Evolutionary conservation across 2,329 filamentous ascomycete species (phyloP), one percentile per base, ranked within the genome.

Genomic region (Beauveria varroae): DNA sequence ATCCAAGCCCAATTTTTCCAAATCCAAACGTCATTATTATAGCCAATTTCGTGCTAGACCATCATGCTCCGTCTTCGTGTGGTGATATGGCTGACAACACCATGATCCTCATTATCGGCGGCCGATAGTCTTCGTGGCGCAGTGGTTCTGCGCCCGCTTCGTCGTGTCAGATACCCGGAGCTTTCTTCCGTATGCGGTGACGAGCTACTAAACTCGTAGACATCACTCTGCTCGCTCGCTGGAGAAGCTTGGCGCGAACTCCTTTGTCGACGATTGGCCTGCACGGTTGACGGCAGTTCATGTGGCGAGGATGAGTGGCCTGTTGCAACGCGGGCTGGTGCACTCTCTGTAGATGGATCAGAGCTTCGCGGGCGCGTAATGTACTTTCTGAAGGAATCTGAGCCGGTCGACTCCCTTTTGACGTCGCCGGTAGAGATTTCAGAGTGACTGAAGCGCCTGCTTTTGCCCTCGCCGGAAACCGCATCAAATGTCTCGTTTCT

Each of bases 401-500:
- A 66, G 8, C 66, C 64, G 34, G 64, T 69, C 3, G 70, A 69
- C 46, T 76, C 75, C 40, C 68, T 70, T 63, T 76, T 79, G 14
- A 72, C 26, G 41, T 62, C 65, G 61, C 73, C 75, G 9, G 65
- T 68, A 51, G 59, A 51, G 3, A 66, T 64, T 16, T 72, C 73
- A 4, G 68, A 63, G 12, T 68, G 74, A 63, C 77, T 81, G 26
- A 72, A 74, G 59, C 76, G 73, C 55, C 77, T 70, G 65, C 79
- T 77, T 68, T 81, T 86, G 37, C 80, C 82, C 66, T 88, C 83
- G n/a, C 83, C 85, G 12, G 81, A 75, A 16, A 93, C 89, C 1
- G 89, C 90, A 71, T 92, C 89, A 41, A 88, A 83, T 10, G 93
- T 74, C 65, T 90, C 85, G 69, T 90, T 90, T 1, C 87, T 89